Base-by-base conservation (phyloP, 768 basidiomycete genomes). In the Lentinula raphanica region DNA sequence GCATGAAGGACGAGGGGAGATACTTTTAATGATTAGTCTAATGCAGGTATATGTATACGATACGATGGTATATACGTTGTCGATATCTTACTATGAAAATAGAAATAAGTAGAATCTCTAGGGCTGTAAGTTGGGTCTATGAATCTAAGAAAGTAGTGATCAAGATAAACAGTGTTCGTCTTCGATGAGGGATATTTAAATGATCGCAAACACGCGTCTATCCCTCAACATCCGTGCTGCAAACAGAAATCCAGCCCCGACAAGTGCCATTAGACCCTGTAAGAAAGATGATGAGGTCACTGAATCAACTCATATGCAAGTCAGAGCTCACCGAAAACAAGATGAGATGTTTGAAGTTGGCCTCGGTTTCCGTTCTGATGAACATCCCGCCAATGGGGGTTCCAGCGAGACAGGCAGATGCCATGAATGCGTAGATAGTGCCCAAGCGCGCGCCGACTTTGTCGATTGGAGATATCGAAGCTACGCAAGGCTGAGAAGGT, bases 381-480 rank as follows among this genome's bases (percentile, higher is more conserved):
- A 67, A 69, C 11, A 65, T 49, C 11, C 65, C 65, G 9, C 63
- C 67, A 29, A 67, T 58, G 0, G 67, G 68, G 28, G 66, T 64
- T 5, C 68, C 68, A n/a, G 66, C 64, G 21, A 69, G 59, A 12
- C 66, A 64, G 19, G 61, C 64, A 17, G 64, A 62, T 17, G 65
- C 63, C 64, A 69, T 66, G 45, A 63, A 64, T 27, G 59, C 60
- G 54, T 65, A 68, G 12, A 59, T 25, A 56, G 66, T 63, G 6
- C 69, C 69, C n/a, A 67, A 56, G 9, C 67, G 66, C 1, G 65
- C 67, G 11, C 69, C 69, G 31, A 70, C 62, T 55, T 65, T 66
- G 3, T 64, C 60, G 28, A 65, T 58, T 9, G 68, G 68, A 2
- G 66, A 63, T 5, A 69, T 65, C 29, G 58, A 53, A 21, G 60